Base-by-base conservation (phyloP, 805 yeast genomes). In the Lachancea sp. region DNA sequence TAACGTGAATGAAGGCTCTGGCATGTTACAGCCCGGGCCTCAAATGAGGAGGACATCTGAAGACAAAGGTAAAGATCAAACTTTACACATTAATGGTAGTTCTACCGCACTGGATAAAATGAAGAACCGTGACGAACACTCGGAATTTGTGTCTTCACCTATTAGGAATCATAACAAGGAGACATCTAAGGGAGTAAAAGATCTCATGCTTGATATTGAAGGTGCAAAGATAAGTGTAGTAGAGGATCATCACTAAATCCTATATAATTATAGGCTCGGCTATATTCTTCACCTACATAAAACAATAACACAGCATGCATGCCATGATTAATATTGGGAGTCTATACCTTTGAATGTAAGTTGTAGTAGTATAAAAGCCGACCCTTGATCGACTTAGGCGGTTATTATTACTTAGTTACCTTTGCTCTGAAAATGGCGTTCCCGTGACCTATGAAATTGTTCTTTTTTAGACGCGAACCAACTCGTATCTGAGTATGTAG, bases 211-310 rank as follows among this genome's bases (percentile, higher is more conserved):
- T n/a, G 63, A 58, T 33, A 56, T 59, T 8, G 60, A 56, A 13
- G 54, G 57, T 40, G 59, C 64, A 3, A 55, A 54, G 34, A 47
- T 56, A 13, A 56, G 54, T 16, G 49, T 55, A n/a, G 52, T 51
- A 34, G 49, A 55, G 29, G 52, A 56, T 16, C 48, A 40, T 43
- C 24, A 11, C 24, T 38, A 21, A 26, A 23, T 13, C 26, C n/a
- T n/a, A n/a, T n/a, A n/a, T n/a, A n/a, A n/a, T n/a, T n/a, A n/a
- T n/a, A n/a, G n/a, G n/a, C n/a, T n/a, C n/a, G n/a, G 25, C 6
- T 6, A 21, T 8, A 6, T 13, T 8, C 23, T 11, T 17, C 22
- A 22, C 22, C 7, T 8, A 23, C 25, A 23, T 8, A 23, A 23
- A 23, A 8, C 11, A 8, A 23, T 8, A 23, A 23, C 8, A 11